These are phyloP conservation scores for Rhodofomes roseus DNA, from an alignment of 1,284 basidiomycete species.

Conservation along the genomic window DNA sequence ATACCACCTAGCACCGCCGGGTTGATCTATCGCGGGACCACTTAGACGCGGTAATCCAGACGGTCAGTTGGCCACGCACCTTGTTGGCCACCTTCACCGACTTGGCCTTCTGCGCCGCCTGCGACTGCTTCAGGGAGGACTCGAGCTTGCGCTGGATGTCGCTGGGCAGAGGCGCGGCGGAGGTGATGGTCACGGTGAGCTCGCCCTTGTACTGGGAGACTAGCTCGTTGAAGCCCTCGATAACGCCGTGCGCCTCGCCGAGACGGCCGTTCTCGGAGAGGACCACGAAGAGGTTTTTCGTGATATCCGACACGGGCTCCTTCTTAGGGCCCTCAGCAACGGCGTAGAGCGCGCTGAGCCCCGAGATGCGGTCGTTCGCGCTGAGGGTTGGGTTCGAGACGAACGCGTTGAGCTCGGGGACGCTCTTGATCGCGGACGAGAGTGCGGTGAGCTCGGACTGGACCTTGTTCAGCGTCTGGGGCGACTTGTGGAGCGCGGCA, in stretches of 20 bases:
- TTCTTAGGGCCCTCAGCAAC: slow-evolving; percentile 63
- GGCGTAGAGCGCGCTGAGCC: slow-evolving; percentile 67
- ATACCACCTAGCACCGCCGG: slow-evolving; percentile 85
- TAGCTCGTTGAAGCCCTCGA: slow-evolving; percentile 90
- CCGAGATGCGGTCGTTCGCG: slow-evolving; percentile 66
- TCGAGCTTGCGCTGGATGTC: slow-evolving; percentile 76
- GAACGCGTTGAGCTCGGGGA: slow-evolving; percentile 66
- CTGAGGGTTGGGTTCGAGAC: slow-evolving; percentile 90
- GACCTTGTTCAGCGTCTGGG: slow-evolving; percentile 77
- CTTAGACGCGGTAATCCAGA: neutral
- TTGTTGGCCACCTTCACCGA: slow-evolving; percentile 85
- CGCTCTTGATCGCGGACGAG: slow-evolving; percentile 60
- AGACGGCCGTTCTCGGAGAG: slow-evolving; percentile 95
- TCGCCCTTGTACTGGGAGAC: slow-evolving; percentile 92
- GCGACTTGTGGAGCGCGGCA: slow-evolving; percentile 86
- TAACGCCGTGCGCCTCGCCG: slow-evolving; percentile 79
- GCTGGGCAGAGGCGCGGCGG: slow-evolving; percentile 75
- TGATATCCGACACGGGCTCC: slow-evolving; percentile 77
- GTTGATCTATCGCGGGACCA: slow-evolving; percentile 66
- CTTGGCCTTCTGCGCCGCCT: slow-evolving; percentile 83
- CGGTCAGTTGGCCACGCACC: slow-evolving; percentile 42
- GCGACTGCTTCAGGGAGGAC: slow-evolving; percentile 78
- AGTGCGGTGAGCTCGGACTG: slow-evolving; percentile 77
- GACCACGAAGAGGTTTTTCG: slow-evolving; percentile 89
- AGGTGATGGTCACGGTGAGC: slow-evolving; percentile 90